Evolutionary conservation across 78 protist species (phyloP), one percentile per base, ranked within the genome.

Genomic region (Dictyostelium citrinum): DNA sequence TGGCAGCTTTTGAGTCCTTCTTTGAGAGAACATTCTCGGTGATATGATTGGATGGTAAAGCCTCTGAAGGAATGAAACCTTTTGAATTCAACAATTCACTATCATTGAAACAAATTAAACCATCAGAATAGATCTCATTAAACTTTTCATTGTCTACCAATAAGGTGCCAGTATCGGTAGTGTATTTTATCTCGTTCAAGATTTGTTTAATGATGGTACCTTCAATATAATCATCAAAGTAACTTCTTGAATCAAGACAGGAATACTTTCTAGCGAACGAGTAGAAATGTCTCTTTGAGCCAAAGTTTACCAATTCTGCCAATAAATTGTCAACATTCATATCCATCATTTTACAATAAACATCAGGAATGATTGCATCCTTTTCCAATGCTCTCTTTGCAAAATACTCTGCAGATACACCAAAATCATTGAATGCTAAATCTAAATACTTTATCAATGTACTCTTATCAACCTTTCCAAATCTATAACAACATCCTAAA

Each of bases 401-500:
- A 27, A 64, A 64, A 10, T 64, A 64, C 27, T 64, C 72, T 0
- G 72, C 72, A 11, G 72, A 64, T 2, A 64, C 72, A 9, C 72
- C 72, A 27, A 64, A 64, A 64, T 64, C 72, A 64, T 64, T 64
- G 35, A 64, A 64, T 64, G 72, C 72, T 24, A 64, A 24, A 64
- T 64, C 72, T 6, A 64, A 64, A 24, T 64, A 27, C 33, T 64
- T 29, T 27, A 64, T 12, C 72, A 64, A 64, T 24, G 33, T 64
- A 27, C 20, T 11, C 72, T 64, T 64, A 3, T 24, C 31, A 27
- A 64, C 9, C 9, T 27, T 24, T 11, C 20, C 72, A 64, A 64
- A 64, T 27, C 72, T 64, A 64, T 27, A 64, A 27, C 72, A 64
- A 64, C 72, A 64, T 64, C 72, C 72, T 64, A 64, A 64, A 64